Evolutionary conservation across 768 basidiomycete genomes (phyloP).

Genomic region (Hygrocybe coccinea): DNA sequence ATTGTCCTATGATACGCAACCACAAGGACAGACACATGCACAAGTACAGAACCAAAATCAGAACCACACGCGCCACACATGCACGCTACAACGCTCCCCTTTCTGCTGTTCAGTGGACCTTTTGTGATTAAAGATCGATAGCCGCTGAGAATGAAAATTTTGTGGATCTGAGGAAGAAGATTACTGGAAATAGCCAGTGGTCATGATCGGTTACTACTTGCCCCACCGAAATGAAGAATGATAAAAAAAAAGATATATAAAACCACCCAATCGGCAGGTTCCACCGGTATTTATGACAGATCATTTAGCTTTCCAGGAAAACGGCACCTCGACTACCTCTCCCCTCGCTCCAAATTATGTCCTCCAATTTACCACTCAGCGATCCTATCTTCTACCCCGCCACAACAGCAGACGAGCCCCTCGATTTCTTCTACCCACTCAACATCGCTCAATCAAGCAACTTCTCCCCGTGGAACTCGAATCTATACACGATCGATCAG

Average conservation of each 20-base stretch:
- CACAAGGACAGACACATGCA: conserved; percentile 3
- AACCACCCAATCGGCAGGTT: neutral
- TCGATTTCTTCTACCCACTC: neutral
- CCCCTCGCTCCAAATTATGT: neutral
- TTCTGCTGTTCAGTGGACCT: conserved; percentile 8
- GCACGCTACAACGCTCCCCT: conserved; percentile 46
- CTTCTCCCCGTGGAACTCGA: too few species aligned
- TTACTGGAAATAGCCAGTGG: neutral
- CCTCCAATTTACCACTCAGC: conserved; percentile 13
- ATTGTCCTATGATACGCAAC: neutral
- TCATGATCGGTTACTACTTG: neutral
- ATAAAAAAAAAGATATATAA: too few species aligned
- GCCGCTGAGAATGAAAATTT: neutral
- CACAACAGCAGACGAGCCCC: conserved; percentile 4
- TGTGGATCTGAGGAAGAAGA: conserved; percentile 5
- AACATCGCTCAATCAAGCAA: too few species aligned
- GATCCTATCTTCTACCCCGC: conserved; percentile 11
- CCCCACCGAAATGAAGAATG: too few species aligned
- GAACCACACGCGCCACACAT: conserved; percentile 32
- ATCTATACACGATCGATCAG: neutral
- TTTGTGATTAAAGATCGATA: neutral
- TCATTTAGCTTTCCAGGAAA: conserved; percentile 1
- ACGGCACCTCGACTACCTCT: neutral
- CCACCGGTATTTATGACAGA: neutral
- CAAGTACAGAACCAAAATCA: conserved; percentile 11